A percentile compares a stretch with the other conserved stretches of the same genome.
Evolutionary conservation across 495 filamentous ascomycete species (phyloP).

Genomic region (Penicillium steckii): DNA sequence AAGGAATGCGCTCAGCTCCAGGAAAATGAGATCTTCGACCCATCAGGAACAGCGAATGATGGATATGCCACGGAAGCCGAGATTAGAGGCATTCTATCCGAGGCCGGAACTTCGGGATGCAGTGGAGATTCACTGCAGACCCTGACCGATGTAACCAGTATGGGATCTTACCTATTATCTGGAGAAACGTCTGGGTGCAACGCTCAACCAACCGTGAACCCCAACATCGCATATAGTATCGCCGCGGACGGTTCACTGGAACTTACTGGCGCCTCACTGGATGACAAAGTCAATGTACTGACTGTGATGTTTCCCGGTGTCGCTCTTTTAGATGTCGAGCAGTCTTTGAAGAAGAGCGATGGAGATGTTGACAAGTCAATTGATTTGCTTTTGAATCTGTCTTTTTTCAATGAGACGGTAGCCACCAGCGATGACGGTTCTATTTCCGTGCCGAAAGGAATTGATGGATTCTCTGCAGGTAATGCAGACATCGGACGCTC

Average conservation of each 20-base stretch:
- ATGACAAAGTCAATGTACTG: conserved; percentile 57
- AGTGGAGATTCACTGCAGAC: neutral
- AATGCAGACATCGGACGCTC: conserved; percentile 32
- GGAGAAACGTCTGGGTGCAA: neutral
- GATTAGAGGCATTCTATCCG: neutral
- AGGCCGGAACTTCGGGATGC: neutral
- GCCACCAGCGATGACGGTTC: conserved; percentile 35
- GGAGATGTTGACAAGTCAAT: conserved; percentile 66
- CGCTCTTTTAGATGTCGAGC: conserved; percentile 59
- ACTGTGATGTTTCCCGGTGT: conserved; percentile 68
- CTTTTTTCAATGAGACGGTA: conserved; percentile 64
- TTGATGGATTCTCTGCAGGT: conserved; percentile 72
- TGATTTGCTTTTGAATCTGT: conserved; percentile 76
- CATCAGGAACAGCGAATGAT: conserved; percentile 56
- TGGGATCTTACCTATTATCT: conserved; percentile 28
- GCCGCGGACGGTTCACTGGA: conserved; percentile 30
- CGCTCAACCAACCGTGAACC: neutral
- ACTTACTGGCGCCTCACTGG: conserved; percentile 51
- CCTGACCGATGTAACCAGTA: conserved; percentile 20
- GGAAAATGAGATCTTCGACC: conserved; percentile 71
- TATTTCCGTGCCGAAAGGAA: conserved; percentile 57
- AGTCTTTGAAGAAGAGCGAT: conserved; percentile 61
- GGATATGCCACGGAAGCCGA: conserved; percentile 17
- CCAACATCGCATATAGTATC: conserved; percentile 29
- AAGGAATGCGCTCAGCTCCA: conserved; percentile 60